Conservation (phyloP, 139 green algal genomes). For the Closterium sp. region DNA sequence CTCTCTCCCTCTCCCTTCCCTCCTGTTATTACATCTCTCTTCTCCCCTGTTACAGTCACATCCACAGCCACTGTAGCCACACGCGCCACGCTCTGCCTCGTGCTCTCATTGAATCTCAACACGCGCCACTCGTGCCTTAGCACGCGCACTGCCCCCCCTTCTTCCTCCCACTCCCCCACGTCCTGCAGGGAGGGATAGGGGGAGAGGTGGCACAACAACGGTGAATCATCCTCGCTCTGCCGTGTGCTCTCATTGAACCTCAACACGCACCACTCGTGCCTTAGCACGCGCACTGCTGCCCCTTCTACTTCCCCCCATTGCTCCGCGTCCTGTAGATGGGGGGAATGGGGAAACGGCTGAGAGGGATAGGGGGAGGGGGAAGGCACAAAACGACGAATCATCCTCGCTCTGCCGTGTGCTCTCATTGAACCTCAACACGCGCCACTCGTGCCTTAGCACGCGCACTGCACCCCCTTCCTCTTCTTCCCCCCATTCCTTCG, state of each 20-base stretch:
- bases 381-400: no score
- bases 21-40: no score
- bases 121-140: slow-evolving; percentile 59
- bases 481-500: no score
- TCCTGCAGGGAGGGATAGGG: no score
- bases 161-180: no score
- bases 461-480: background rate
- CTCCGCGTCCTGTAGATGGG: no score
- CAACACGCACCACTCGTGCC: slow-evolving; percentile 62
- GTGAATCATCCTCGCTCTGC: slow-evolving; percentile 53
- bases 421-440: slow-evolving; percentile 66
- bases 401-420: slow-evolving; percentile 61
- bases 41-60: no score
- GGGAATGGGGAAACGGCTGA: no score
- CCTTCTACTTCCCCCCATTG: no score
- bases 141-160: background rate
- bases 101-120: slow-evolving; percentile 64
- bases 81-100: slow-evolving; percentile 59
- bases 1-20: background rate
- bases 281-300: background rate
- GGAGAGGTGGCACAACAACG: no score
- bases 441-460: slow-evolving; percentile 53
- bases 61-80: slow-evolving; percentile 23
- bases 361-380: no score
- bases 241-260: slow-evolving; percentile 64